Conservation (phyloP, 1,284 basidiomycete species). For the Peniophora sp. region DNA sequence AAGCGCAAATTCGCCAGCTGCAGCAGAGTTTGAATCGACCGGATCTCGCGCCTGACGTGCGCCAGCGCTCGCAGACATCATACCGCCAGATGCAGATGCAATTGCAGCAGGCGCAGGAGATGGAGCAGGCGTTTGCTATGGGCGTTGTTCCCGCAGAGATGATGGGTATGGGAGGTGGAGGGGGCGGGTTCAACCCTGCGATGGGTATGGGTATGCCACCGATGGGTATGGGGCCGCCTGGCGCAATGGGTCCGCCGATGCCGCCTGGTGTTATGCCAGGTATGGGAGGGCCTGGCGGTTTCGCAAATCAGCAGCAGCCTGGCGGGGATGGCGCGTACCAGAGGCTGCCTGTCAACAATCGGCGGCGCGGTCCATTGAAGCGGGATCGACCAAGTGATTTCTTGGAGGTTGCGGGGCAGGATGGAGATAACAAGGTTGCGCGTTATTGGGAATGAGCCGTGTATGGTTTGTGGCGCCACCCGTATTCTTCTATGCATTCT, state of each 20-base stretch:
- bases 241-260: conserved; percentile 8
- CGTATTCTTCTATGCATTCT: too few species aligned
- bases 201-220: conserved; percentile 1
- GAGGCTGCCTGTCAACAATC: conserved; percentile 69
- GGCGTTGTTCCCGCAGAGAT: conserved; percentile 1
- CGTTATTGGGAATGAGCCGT: conserved; percentile 66
- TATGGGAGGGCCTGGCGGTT: conserved; percentile 15
- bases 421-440: conserved; percentile 52
- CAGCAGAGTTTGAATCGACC: conserved; percentile 72
- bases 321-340: conserved; percentile 77
- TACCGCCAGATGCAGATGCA: conserved; percentile 72
- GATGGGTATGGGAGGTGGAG: conserved; percentile 1
- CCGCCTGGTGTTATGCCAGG: not conserved
- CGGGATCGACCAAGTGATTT: conserved; percentile 78
- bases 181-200: not conserved
- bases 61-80: conserved; percentile 72
- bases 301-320: conserved; percentile 57
- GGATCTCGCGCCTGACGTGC: conserved; percentile 57
- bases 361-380: conserved; percentile 59
- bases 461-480: too few species aligned
- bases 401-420: conserved; percentile 54
- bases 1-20: conserved; percentile 71
- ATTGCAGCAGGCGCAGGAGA: conserved; percentile 65
- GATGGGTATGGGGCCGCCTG: conserved; percentile 8
- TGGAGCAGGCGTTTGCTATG: conserved; percentile 44